Evolutionary conservation across 257 asterid species (phyloP), one percentile per base, ranked within the genome.

Genomic region (Euphrasia confusa): DNA sequence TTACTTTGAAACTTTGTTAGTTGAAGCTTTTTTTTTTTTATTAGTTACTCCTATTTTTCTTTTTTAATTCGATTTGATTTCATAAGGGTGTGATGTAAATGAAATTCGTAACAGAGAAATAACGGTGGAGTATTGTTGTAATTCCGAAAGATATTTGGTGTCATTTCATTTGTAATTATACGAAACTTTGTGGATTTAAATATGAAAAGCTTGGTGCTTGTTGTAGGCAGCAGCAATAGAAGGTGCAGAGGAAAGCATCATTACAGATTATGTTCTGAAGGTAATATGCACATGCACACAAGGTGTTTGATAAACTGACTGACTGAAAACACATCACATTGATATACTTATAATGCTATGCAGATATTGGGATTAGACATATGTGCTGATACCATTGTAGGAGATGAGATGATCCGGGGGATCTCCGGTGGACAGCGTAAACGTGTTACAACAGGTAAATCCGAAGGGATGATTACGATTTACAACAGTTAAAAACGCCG

Each of bases 321-420:
- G 14, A 63, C 1, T 28, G 32, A 30, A 15, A 24, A 45, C 10
- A 35, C 10, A 35, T 35, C 40, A 7, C 40, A 35, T 35, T 53
- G 7, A 44, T 10, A 3, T 24, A 10, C 14, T n/a, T 2, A 33
- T 7, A 35, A 7, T 35, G 40, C 40, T 6, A 35, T 49, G 39
- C 75, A 83, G 86, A 65, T 83, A 28, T 27, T 83, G 72, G 86
- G 89, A 12, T 73, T 83, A 58, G 89, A 80, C 65, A 63, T 67
- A 5, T 79, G 84, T 54, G 80, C 81, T 8, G 86, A 83, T 56
- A 83, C 83, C 3, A 9, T 74, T 14, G 83, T 75, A 7, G 89
- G 89, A 66, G 76, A 82, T 63, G 75, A 71, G 2, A 67, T 79
- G 79, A 49, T 65, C 7, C 65, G 84, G 11, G 88, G 88, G 7